A percentile compares a stretch with the other conserved stretches of the same genome.
Conservation (phyloP, 306 rosid genomes). For the Vigna reflexopilosa region DNA sequence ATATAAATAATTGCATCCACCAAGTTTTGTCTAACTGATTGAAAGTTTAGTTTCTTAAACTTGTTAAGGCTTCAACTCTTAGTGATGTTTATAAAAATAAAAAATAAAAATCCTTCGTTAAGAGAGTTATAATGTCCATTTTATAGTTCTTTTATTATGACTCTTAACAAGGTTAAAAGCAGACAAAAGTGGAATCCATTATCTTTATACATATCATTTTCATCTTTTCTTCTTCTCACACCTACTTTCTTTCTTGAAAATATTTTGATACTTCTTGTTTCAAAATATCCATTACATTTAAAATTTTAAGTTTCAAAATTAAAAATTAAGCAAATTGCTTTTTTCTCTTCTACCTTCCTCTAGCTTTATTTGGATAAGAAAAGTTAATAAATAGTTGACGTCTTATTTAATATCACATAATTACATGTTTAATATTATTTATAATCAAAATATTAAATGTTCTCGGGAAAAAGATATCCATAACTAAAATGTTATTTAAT, state of each 20-base stretch:
- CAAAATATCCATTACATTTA: background rate
- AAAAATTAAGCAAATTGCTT: background rate
- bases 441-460: too few species aligned
- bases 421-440: too few species aligned
- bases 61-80: background rate
- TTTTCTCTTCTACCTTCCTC: background rate
- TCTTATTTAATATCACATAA: background rate
- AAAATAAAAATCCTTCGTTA: too few species aligned
- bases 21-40: background rate
- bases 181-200: background rate
- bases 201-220: slow-evolving; percentile 2
- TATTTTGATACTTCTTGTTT: background rate
- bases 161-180: background rate
- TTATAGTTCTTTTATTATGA: too few species aligned
- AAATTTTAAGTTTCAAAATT: background rate
- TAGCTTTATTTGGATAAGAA: background rate
- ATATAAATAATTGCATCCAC: background rate
- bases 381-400: background rate
- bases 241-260: background rate
- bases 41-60: too few species aligned
- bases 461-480: too few species aligned
- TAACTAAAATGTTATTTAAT: too few species aligned
- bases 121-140: too few species aligned
- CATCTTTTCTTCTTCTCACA: background rate
- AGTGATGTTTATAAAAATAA: too few species aligned